Percentiles rank a stretch among this genome's conserved stretches.
phyloP scores from a whole-genome alignment of 2,329 filamentous ascomycete species.

The Talaromyces sp. region DNA sequence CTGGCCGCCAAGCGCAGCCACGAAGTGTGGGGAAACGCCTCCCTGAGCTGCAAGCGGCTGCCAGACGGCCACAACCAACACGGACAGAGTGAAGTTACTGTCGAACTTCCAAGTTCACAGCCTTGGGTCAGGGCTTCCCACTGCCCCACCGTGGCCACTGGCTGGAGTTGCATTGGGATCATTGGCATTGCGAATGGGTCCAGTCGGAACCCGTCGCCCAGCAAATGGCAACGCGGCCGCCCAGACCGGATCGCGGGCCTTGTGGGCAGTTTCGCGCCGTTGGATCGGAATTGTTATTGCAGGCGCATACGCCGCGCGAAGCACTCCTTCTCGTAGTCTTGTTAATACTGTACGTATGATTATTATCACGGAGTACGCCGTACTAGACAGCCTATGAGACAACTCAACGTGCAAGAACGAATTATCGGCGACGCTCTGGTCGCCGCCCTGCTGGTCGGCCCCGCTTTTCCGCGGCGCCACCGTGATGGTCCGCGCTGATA shows the following conservation, averaged over 20 bases:
- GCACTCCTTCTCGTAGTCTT: neutral
- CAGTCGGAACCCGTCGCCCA: neutral
- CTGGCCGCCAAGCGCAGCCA: too few relatives aligned
- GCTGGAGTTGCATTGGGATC: neutral
- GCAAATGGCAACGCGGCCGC: neutral
- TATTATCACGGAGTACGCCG: too few relatives aligned
- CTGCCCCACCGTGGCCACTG: neutral
- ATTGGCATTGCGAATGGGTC: too few relatives aligned
- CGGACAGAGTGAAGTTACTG: too few relatives aligned
- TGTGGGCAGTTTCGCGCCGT: neutral
- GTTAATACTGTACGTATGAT: too few relatives aligned
- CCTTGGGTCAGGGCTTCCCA: neutral
- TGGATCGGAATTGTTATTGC: neutral
- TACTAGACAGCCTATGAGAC: neutral
- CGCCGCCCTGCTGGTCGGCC: neutral
- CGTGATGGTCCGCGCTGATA: neutral
- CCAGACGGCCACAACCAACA: too few relatives aligned
- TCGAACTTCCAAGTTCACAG: too few relatives aligned
- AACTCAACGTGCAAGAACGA: too few relatives aligned
- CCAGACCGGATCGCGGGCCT: too few relatives aligned
- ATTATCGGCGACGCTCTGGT: neutral
- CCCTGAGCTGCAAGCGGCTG: neutral
- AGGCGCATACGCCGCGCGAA: neutral
- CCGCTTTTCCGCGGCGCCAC: neutral
- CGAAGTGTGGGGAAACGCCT: too few relatives aligned